A percentile compares a stretch with the other conserved stretches of the same genome.
These are phyloP conservation scores for Leucosporidium creatinivorum DNA, from an alignment of 768 basidiomycete species.

Conservation along the genomic window DNA sequence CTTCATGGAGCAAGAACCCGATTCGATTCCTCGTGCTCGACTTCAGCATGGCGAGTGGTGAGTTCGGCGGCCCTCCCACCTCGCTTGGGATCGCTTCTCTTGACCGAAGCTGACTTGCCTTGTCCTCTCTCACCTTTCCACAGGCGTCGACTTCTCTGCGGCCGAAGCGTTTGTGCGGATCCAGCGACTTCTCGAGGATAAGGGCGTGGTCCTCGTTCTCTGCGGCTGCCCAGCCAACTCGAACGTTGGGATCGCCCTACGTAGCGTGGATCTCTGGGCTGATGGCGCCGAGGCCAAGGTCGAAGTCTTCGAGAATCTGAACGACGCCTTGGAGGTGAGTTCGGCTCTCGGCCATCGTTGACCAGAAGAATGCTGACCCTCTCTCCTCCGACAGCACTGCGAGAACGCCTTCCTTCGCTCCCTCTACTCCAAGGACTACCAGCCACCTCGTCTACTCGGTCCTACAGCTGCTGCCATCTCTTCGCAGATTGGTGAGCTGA, in stretches of 20 bases:
- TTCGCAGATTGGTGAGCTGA: constrained; percentile 23
- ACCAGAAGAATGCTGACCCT: not conserved
- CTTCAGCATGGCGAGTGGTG: constrained; percentile 57
- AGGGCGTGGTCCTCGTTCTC: constrained; percentile 75
- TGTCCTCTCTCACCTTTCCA: constrained; percentile 20
- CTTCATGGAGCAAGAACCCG: constrained; percentile 63
- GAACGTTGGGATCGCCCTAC: constrained; percentile 62
- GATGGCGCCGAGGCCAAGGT: constrained; percentile 48
- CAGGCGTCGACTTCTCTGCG: constrained; percentile 87
- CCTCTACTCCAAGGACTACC: constrained; percentile 35
- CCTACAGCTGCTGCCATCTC: constrained; percentile 11
- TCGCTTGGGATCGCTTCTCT: no score
- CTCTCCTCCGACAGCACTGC: constrained; percentile 27
- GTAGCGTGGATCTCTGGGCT: constrained; percentile 67
- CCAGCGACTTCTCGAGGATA: constrained; percentile 67
- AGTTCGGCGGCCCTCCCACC: no score
- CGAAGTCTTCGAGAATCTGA: constrained; percentile 70
- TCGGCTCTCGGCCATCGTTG: no score
- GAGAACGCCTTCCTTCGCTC: constrained; percentile 37
- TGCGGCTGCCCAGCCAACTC: constrained; percentile 67
- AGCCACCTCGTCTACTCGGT: constrained; percentile 8
- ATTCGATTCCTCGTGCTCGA: constrained; percentile 87
- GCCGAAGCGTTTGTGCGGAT: constrained; percentile 92
- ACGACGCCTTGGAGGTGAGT: constrained; percentile 70
- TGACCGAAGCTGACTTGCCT: not conserved